Conservation (phyloP, 768 basidiomycete genomes). For the Leccinum longicurvipes region DNA sequence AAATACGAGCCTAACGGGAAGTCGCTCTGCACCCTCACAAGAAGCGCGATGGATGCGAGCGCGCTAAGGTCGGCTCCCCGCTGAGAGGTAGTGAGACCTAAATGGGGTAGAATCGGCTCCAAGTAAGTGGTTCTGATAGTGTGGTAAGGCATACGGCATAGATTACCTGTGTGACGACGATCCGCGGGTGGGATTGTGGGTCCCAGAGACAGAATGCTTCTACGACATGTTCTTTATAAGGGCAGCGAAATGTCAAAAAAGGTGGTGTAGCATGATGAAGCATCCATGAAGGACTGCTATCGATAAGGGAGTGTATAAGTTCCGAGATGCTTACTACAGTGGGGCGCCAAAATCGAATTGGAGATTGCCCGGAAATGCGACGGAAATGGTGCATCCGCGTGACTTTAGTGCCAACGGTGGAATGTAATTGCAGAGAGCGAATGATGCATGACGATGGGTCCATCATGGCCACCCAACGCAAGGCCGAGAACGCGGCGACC, state of each 20-base stretch:
- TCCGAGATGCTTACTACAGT: constrained; percentile 20
- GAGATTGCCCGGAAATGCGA: constrained; percentile 21
- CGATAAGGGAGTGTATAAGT: constrained; percentile 30
- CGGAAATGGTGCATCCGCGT: constrained; percentile 24
- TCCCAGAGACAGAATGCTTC: constrained; percentile 23
- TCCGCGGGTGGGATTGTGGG: constrained; percentile 33
- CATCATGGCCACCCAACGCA: constrained; percentile 6
- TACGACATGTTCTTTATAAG: constrained; percentile 31
- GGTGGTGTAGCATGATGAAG: constrained; percentile 18
- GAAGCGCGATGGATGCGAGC: constrained; percentile 75
- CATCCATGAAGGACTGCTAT: constrained; percentile 18
- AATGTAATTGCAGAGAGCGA: constrained; percentile 20
- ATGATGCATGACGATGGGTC: constrained; percentile 2
- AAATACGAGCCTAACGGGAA: constrained; percentile 47
- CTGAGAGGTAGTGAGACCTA: constrained; percentile 39
- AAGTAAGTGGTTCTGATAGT: constrained; percentile 6
- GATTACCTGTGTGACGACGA: constrained; percentile 29
- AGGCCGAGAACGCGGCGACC: constrained; percentile 10
- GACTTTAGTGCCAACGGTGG: constrained; percentile 11
- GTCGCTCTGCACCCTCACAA: constrained; percentile 56
- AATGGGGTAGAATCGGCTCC: constrained; percentile 2
- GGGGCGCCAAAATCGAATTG: constrained; percentile 18
- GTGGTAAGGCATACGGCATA: constrained; percentile 21
- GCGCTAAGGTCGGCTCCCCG: constrained; percentile 47
- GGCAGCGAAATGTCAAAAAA: constrained; percentile 14